Evolutionary conservation across 306 rosid genomes (phyloP).

Genomic region (Casuarina glauca): DNA sequence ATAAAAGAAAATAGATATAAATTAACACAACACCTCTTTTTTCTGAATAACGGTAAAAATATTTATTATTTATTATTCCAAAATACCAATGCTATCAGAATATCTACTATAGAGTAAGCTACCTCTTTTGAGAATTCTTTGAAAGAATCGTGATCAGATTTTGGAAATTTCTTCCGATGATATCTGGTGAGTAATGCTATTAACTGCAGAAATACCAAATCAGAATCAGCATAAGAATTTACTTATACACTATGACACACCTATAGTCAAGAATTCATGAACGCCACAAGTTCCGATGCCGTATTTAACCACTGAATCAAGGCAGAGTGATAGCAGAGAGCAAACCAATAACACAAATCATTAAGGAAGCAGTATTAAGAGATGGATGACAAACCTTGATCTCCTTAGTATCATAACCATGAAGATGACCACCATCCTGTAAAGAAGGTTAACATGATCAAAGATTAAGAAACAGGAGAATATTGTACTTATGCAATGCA

Average conservation of each 20-base stretch:
- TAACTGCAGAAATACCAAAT: conserved; percentile 23
- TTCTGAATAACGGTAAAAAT: no score
- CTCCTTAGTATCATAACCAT: conserved; percentile 36
- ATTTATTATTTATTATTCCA: no score
- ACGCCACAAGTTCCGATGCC: not conserved
- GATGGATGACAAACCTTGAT: conserved; percentile 34
- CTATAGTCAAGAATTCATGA: not conserved
- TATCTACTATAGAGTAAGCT: conserved; percentile 1
- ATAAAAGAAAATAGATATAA: not conserved
- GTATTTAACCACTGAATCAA: not conserved
- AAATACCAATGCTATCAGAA: not conserved
- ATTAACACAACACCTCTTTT: conserved; percentile 6
- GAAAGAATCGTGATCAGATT: conserved; percentile 26
- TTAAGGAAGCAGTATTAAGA: conserved; percentile 6
- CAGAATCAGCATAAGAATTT: conserved; percentile 5
- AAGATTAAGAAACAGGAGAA: not conserved
- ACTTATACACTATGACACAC: not conserved
- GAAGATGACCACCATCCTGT: conserved; percentile 32
- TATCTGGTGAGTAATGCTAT: conserved; percentile 40
- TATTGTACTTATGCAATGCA: not conserved
- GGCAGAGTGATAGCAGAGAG: not conserved
- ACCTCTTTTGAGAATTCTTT: conserved; percentile 29
- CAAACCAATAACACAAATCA: not conserved
- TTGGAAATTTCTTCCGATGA: conserved; percentile 42
- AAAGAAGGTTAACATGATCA: not conserved